These are phyloP conservation scores for Aegilops tauschii DNA, from an alignment of 176 grass and related monocot species.

Conservation along the genomic window DNA sequence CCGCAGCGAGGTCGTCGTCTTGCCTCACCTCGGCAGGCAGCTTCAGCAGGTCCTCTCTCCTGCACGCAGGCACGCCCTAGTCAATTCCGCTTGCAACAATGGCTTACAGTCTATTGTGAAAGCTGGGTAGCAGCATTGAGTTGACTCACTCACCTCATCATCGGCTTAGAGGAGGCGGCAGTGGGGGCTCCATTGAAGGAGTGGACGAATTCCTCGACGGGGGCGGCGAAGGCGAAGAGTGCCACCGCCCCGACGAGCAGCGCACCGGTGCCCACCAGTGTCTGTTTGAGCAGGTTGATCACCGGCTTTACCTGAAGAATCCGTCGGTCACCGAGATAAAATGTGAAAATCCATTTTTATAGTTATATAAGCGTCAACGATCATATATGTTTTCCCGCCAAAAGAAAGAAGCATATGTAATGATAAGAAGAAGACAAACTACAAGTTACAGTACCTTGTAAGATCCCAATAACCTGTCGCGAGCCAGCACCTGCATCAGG, in stretches of 20 bases:
- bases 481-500: conserved; percentile 65
- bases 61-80: background rate
- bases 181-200: conserved; percentile 37
- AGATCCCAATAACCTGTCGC: conserved; percentile 88
- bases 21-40: conserved; percentile 81
- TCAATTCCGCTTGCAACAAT: background rate
- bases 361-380: background rate
- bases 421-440: background rate
- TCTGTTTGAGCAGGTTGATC: conserved; percentile 91
- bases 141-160: conserved; percentile 46
- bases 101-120: background rate
- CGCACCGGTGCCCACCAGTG: conserved; percentile 80
- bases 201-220: conserved; percentile 74
- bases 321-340: background rate
- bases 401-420: background rate
- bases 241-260: conserved; percentile 68
- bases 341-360: background rate
- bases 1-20: conserved; percentile 79
- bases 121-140: background rate
- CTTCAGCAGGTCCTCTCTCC: conserved; percentile 81
- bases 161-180: conserved; percentile 49
- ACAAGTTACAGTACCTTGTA: conserved; percentile 54
- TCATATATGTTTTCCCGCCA: background rate
- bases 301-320: conserved; percentile 81
- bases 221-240: conserved; percentile 67